A percentile compares a stretch with the other conserved stretches of the same genome.
These are phyloP conservation scores for Dorcoceras hygrometricum DNA, from an alignment of 257 asterid species.

Conservation along the genomic window DNA sequence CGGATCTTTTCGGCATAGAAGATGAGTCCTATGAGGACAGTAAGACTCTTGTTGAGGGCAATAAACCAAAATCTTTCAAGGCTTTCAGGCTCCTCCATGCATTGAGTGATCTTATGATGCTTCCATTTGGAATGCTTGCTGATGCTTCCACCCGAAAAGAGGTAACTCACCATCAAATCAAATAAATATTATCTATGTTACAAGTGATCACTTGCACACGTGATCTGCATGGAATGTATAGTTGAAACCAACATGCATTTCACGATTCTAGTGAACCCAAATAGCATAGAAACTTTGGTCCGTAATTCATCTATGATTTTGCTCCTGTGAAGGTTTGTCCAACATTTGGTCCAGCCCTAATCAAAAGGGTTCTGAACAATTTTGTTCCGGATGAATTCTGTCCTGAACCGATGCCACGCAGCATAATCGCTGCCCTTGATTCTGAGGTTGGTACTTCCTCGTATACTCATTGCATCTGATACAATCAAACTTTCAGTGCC, in stretches of 20 bases:
- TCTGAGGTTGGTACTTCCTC: constrained; percentile 54
- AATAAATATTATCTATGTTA: not conserved
- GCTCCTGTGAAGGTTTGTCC: constrained; percentile 69
- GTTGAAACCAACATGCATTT: not conserved
- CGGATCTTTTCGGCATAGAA: constrained; percentile 71
- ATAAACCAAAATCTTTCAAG: constrained; percentile 45
- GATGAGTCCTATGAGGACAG: constrained; percentile 47
- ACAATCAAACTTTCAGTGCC: not conserved
- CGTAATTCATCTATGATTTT: not conserved
- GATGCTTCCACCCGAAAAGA: constrained; percentile 73
- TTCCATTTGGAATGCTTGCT: constrained; percentile 76
- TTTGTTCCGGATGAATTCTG: constrained; percentile 89
- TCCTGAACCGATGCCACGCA: constrained; percentile 74
- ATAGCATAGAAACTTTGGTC: not conserved
- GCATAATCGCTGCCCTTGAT: constrained; percentile 56
- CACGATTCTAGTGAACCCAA: not conserved
- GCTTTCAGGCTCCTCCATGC: constrained; percentile 76
- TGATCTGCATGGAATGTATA: not conserved
- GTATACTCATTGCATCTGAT: not conserved
- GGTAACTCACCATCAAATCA: constrained; percentile 35
- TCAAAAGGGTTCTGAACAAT: constrained; percentile 59
- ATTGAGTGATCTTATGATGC: constrained; percentile 90
- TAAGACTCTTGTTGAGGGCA: constrained; percentile 25
- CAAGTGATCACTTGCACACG: not conserved
- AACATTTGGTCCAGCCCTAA: constrained; percentile 54